phyloP scores from a whole-genome alignment of 805 yeast genomes.

The Lachancea sp. region DNA sequence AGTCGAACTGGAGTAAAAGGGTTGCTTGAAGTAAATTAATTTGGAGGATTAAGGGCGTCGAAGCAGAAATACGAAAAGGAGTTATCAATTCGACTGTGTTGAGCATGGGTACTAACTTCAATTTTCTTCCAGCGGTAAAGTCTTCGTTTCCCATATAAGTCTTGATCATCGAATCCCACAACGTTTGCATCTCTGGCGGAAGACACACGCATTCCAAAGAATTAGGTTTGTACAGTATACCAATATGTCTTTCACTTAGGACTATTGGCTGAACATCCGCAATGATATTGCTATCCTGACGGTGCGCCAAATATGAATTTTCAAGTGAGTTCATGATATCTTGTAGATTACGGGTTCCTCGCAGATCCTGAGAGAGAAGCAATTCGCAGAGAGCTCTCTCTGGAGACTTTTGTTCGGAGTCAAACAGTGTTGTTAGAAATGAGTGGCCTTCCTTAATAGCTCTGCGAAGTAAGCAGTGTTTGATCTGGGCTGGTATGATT shows the following conservation, averaged over 20 bases:
- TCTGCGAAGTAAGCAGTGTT: not conserved
- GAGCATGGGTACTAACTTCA: conserved; percentile 3
- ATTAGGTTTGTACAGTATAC: not conserved
- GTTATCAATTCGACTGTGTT: conserved; percentile 15
- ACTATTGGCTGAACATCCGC: not conserved
- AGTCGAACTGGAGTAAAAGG: conserved; percentile 22
- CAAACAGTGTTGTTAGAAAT: not conserved
- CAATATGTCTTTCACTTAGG: not conserved
- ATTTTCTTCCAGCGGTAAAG: not conserved
- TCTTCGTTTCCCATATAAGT: not conserved
- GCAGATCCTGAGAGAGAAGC: not conserved
- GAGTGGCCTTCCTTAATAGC: conserved; percentile 1
- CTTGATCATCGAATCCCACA: not conserved
- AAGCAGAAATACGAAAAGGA: conserved; percentile 11
- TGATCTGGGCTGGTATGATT: not conserved
- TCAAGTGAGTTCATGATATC: not conserved
- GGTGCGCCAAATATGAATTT: not conserved
- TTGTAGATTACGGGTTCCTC: not conserved
- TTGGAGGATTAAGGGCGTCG: conserved; percentile 16
- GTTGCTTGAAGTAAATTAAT: conserved; percentile 26
- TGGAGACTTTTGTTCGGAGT: not conserved
- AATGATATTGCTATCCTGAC: not conserved
- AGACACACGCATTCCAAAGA: not conserved
- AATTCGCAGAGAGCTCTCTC: conserved; percentile 1
- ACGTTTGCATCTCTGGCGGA: not conserved